These are phyloP conservation scores for Solanum hybrid DNA, from an alignment of 305 asterid species.

Conservation along the genomic window DNA sequence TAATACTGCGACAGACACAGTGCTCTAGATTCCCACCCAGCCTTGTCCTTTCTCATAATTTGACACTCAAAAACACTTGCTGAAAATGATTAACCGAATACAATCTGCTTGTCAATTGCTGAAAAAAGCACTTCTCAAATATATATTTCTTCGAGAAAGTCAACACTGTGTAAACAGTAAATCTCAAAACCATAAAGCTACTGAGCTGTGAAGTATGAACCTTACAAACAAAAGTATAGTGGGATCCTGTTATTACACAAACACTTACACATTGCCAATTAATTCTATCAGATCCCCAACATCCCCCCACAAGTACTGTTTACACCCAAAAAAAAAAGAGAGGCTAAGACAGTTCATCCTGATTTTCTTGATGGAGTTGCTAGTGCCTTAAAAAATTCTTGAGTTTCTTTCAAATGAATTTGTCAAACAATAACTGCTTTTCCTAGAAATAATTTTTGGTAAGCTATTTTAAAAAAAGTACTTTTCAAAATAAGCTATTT, in stretches of 20 bases:
- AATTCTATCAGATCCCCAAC: not conserved
- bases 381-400: not conserved
- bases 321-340: not conserved
- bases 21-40: not conserved
- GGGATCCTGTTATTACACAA: not conserved
- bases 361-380: not conserved
- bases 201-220: not conserved
- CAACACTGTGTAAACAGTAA: not conserved
- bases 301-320: not conserved
- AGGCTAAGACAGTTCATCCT: not conserved
- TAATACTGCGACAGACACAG: not conserved
- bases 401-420: not conserved
- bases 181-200: not conserved
- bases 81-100: too few species aligned
- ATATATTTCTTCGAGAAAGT: not conserved
- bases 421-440: not conserved
- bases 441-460: not conserved
- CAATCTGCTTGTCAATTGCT: not conserved
- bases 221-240: not conserved
- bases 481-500: not conserved
- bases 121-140: not conserved
- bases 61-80: not conserved
- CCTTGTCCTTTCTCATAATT: not conserved
- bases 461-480: not conserved
- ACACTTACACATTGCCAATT: not conserved